These are phyloP conservation scores for Thalassiosira ordinaria DNA, from an alignment of 352 stramenopile genomes.

Conservation along the genomic window DNA sequence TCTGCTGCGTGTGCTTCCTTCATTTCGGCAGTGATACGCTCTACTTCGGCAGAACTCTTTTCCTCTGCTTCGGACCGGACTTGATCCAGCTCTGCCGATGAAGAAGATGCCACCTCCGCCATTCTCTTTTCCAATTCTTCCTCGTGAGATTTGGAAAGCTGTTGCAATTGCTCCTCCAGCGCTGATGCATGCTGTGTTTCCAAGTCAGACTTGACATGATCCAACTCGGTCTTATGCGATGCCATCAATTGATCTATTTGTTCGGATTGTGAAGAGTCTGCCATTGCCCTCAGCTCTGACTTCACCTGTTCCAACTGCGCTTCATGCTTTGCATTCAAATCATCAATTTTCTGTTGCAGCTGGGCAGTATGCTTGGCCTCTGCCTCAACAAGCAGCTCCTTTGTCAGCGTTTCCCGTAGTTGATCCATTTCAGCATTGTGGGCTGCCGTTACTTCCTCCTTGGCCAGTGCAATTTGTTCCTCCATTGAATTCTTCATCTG, in stretches of 20 bases:
- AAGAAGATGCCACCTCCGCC: not conserved
- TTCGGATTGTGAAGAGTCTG: constrained; percentile 46
- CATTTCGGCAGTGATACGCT: not conserved
- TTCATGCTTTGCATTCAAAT: constrained; percentile 51
- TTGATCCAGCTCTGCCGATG: constrained; percentile 10
- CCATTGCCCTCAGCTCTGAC: constrained; percentile 33
- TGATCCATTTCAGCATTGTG: constrained; percentile 37
- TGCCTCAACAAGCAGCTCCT: constrained; percentile 50
- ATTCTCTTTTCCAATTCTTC: constrained; percentile 25
- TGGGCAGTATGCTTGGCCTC: constrained; percentile 50
- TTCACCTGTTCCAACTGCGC: constrained; percentile 55
- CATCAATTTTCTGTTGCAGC: constrained; percentile 52
- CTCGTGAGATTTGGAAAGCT: constrained; percentile 21
- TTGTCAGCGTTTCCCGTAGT: constrained; percentile 50
- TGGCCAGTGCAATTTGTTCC: constrained; percentile 22
- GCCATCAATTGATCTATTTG: constrained; percentile 38
- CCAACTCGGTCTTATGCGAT: constrained; percentile 36
- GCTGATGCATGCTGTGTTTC: constrained; percentile 46
- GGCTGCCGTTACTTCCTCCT: constrained; percentile 18
- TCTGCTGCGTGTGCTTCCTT: constrained; percentile 8
- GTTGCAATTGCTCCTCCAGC: constrained; percentile 61
- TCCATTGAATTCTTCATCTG: constrained; percentile 19
- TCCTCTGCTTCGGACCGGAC: constrained; percentile 29
- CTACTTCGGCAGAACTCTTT: not conserved
- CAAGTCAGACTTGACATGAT: constrained; percentile 29